Percentiles rank a stretch among this genome's conserved stretches.
Evolutionary conservation across 345 rosid genomes (phyloP).

Genomic region (Citrus unshiu): DNA sequence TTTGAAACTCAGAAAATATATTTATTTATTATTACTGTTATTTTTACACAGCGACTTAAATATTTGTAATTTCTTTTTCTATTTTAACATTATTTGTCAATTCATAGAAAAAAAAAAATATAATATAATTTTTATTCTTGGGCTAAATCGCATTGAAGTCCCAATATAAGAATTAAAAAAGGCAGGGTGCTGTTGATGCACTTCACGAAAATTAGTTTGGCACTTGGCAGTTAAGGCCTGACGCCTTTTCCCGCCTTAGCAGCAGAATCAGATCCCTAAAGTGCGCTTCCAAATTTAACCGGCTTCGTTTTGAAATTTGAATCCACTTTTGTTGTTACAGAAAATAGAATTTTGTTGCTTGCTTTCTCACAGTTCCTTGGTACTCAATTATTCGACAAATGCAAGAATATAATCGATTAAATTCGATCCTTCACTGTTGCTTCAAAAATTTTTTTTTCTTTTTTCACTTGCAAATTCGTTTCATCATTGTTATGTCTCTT

Average conservation of each 20-base stretch:
- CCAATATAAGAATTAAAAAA: too few species aligned
- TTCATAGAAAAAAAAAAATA: too few species aligned
- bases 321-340: not conserved
- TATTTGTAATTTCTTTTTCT: not conserved
- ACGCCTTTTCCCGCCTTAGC: conserved; percentile 11
- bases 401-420: not conserved
- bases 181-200: not conserved
- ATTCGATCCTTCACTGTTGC: not conserved
- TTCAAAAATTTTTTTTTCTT: not conserved
- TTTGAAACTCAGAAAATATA: not conserved
- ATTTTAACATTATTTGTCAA: not conserved
- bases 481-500: not conserved
- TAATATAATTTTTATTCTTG: not conserved
- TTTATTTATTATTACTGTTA: too few species aligned
- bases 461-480: not conserved
- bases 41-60: too few species aligned
- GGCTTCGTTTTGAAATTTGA: not conserved
- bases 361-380: not conserved
- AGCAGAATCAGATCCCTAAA: conserved; percentile 5
- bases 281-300: not conserved
- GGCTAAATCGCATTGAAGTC: not conserved
- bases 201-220: not conserved
- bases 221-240: not conserved
- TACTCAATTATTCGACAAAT: not conserved
- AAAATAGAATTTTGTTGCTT: conserved; percentile 5